A percentile compares a stretch with the other conserved stretches of the same genome.
phyloP scores from a whole-genome alignment of 108 stramenopile genomes.

The Pelagomonas calceolata region DNA sequence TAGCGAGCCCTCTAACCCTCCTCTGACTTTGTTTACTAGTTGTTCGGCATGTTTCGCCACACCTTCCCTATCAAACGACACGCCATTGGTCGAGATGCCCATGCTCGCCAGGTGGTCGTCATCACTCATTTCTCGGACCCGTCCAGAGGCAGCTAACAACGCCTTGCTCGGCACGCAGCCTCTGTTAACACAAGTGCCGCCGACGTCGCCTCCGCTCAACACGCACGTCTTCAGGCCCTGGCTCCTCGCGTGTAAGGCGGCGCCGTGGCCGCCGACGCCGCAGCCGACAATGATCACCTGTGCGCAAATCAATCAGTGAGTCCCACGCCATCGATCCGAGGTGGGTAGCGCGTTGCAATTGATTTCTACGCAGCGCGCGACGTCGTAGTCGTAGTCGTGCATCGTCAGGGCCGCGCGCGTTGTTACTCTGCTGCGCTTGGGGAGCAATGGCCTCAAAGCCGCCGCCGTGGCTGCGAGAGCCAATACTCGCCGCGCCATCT shows the following conservation, averaged over 20 bases:
- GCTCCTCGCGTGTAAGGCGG: slow-evolving; percentile 85
- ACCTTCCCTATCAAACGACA: slow-evolving; percentile 69
- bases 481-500: no score
- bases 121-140: slow-evolving; percentile 85
- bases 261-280: slow-evolving; percentile 98
- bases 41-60: slow-evolving; percentile 91
- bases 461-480: no score
- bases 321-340: no score
- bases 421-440: no score
- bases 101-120: slow-evolving; percentile 54
- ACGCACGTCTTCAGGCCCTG: slow-evolving; percentile 82
- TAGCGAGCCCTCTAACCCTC: slow-evolving; percentile 75
- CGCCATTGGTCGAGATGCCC: slow-evolving; percentile 73
- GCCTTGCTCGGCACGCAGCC: slow-evolving; percentile 99
- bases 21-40: slow-evolving; percentile 79
- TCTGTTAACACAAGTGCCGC: slow-evolving; percentile 94
- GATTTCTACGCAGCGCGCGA: no score
- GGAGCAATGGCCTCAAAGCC: no score
- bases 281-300: slow-evolving; percentile 61
- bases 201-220: slow-evolving; percentile 82
- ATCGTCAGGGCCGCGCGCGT: neutral
- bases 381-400: slow-evolving; percentile 1
- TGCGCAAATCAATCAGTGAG: no score
- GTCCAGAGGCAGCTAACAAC: slow-evolving; percentile 82
- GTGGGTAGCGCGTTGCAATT: no score